Evolutionary conservation across 768 basidiomycete species (phyloP), one percentile per base, ranked within the genome.

Genomic region (Suillus lakei): DNA sequence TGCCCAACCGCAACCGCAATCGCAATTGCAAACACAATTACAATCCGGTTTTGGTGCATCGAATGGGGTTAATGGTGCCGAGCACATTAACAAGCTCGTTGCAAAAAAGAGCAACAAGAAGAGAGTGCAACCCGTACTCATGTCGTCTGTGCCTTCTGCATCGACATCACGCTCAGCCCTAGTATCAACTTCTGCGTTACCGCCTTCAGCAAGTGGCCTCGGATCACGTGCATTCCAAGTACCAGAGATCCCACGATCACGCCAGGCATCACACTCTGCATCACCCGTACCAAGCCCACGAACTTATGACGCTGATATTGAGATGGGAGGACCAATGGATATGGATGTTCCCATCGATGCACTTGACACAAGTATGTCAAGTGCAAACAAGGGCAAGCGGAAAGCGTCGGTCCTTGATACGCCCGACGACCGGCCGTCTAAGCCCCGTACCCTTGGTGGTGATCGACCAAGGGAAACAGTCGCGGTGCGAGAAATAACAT

Each of bases 31-130:
- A 74, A 65, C 73, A 44, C 66, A 79, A 74, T 43, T 67, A 8
- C 77, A 82, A 64, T 73, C 76, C 55, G 85, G 81, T 13, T 86
- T 86, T 66, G 82, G 79, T 56, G 68, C 65, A 12, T 62, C 64
- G 26, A 66, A 70, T 18, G 76, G 75, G 61, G 76, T 77, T 59
- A 79, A 78, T 61, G 78, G 81, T 2, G 86, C 84, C 18, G 91
- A 91, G 74, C 81, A 84, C 55, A 84, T 93, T 53, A 91, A 93
- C 69, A 85, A 86, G 65, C 84, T 93, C 15, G 87, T 93, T 9
- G 91, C 91, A 58, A 92, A 92, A 74, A 85, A 91, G 63, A 86
- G 83, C 61, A 83, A 79, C 2, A 91, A 92, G 79, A 91, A 90
- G 74, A 85, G 91, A 59, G 82, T 83, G n/a, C 84, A 83, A 67